Conservation (phyloP, 192 early-diverging fungal species). For the Coemansia sp. region DNA sequence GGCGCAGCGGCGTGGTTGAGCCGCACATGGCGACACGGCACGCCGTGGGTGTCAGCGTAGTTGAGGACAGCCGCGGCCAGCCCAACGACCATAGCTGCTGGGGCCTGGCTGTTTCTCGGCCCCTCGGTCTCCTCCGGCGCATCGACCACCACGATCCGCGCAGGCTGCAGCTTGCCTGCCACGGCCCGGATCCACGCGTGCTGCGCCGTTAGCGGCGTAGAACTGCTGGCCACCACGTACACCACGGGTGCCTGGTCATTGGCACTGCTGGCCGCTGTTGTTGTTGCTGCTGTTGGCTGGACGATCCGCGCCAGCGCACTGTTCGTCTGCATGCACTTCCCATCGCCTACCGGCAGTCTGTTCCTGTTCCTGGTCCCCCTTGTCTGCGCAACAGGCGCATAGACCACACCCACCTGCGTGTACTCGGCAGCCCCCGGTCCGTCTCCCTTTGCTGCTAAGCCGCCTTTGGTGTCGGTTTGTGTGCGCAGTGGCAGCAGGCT, state of each 20-base stretch:
- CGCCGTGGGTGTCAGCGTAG: slow-evolving; percentile 24
- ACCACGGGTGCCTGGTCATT: not conserved
- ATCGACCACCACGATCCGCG: slow-evolving; percentile 29
- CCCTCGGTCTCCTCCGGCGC: slow-evolving; percentile 11
- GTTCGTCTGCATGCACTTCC: slow-evolving; percentile 16
- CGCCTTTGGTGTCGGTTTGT: not conserved
- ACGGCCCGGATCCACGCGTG: slow-evolving; percentile 41
- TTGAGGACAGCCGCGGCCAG: slow-evolving; percentile 46
- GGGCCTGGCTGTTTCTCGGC: not conserved
- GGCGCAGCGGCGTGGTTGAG: not conserved
- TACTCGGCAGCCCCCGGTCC: not conserved
- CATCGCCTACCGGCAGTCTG: slow-evolving; percentile 8
- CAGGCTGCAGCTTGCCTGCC: slow-evolving; percentile 8
- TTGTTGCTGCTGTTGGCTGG: not conserved
- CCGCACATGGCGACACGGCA: slow-evolving; percentile 37
- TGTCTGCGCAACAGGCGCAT: slow-evolving; percentile 20
- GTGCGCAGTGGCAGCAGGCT: slow-evolving; percentile 15
- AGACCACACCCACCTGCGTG: slow-evolving; percentile 30
- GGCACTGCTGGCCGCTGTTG: too few species aligned
- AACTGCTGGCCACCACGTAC: slow-evolving; percentile 19
- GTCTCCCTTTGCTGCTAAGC: not conserved
- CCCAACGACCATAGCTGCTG: slow-evolving; percentile 21
- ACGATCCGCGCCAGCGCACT: slow-evolving; percentile 28
- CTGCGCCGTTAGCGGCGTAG: slow-evolving; percentile 33
- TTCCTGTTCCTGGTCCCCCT: not conserved